phyloP scores from a whole-genome alignment of 73 alveolate species.

The Tetrahymena thermophila region DNA sequence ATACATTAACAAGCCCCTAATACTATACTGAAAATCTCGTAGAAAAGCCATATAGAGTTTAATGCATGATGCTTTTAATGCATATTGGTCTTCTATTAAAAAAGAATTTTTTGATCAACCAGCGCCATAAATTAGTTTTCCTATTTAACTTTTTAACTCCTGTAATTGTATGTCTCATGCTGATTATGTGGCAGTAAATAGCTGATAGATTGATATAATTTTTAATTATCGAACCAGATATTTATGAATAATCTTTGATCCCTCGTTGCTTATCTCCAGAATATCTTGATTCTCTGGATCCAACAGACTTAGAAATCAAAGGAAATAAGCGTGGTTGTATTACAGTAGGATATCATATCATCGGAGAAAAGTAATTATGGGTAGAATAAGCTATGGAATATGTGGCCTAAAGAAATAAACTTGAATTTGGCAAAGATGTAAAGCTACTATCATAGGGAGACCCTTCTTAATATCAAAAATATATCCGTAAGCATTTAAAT shows the following conservation, averaged over 20 bases:
- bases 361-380: conserved; percentile 36
- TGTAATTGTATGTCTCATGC: conserved; percentile 25
- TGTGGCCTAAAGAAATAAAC: conserved; percentile 36
- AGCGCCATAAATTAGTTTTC: conserved; percentile 22
- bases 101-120: conserved; percentile 7
- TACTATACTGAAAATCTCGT: background rate
- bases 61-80: background rate
- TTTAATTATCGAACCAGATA: conserved; percentile 38
- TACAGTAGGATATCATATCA: conserved; percentile 64
- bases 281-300: background rate
- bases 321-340: conserved; percentile 55
- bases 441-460: conserved; percentile 12
- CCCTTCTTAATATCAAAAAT: conserved; percentile 25
- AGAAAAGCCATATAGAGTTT: background rate
- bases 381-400: conserved; percentile 35
- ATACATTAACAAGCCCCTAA: background rate
- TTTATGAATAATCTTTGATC: background rate
- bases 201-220: conserved; percentile 37
- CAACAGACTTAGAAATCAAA: conserved; percentile 18
- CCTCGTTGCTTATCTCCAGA: conserved; percentile 28
- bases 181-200: conserved; percentile 39
- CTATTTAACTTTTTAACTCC: conserved; percentile 55
- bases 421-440: conserved; percentile 42
- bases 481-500: conserved; percentile 27
- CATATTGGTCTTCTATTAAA: conserved; percentile 17